Percentiles rank a stretch among this genome's conserved stretches.
These are phyloP conservation scores for Hemerocallis citrina DNA, from an alignment of 106 monocot species.

Conservation along the genomic window DNA sequence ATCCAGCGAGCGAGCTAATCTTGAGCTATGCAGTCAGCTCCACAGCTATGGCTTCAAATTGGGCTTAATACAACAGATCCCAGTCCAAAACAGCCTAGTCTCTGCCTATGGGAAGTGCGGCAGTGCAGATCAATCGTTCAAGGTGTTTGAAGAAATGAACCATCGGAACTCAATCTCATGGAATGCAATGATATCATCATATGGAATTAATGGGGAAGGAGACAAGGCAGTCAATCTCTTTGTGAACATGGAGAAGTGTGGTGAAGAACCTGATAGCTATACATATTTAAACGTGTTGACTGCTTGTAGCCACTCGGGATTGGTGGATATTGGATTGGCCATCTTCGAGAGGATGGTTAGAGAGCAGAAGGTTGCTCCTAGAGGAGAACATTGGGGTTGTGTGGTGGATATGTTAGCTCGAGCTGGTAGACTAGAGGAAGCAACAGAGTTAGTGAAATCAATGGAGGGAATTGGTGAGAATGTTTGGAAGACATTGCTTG, in stretches of 20 bases:
- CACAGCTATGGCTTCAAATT: constrained; percentile 29
- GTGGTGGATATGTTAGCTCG: constrained; percentile 38
- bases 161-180: constrained; percentile 19
- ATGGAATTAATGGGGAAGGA: constrained; percentile 36
- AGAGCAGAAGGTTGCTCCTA: constrained; percentile 18
- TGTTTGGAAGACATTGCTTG: constrained; percentile 39
- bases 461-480: constrained; percentile 4
- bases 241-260: constrained; percentile 21
- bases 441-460: constrained; percentile 13
- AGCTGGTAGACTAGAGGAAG: constrained; percentile 27
- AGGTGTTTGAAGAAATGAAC: constrained; percentile 30
- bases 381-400: constrained; percentile 29
- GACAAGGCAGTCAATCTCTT: constrained; percentile 24
- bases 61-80: constrained; percentile 11
- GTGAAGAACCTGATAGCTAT: constrained; percentile 20
- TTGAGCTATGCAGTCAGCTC: constrained; percentile 20
- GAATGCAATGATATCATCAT: constrained; percentile 40
- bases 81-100: constrained; percentile 30
- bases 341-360: constrained; percentile 32
- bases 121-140: constrained; percentile 5
- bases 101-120: constrained; percentile 43
- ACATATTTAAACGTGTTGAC: constrained; percentile 33
- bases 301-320: constrained; percentile 41
- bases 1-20: constrained; percentile 19
- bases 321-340: constrained; percentile 29